Base-by-base conservation (phyloP, 768 basidiomycete species). In the Crepidotus variabilis region DNA sequence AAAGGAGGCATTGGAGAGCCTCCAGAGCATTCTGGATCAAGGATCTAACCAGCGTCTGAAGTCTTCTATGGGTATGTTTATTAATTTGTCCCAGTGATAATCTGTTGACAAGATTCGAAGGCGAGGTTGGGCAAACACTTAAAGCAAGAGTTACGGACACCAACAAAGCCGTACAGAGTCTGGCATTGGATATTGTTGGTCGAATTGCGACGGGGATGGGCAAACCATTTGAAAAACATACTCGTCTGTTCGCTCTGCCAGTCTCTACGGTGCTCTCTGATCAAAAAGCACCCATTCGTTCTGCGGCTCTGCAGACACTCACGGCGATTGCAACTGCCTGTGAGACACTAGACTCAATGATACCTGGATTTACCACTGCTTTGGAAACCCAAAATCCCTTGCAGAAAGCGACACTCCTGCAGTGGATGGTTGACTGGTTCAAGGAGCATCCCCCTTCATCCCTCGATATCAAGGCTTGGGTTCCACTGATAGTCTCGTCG, bases 131-230 rank as follows among this genome's bases (percentile, higher is more conserved):
- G 0, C 86, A 86, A 63, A 84, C 93, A 2, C 76, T 99, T 57
- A 98, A 98, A 71, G 84, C 85, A 11, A 84, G 97, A 61, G 83
- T 98, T 22, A 83, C 81, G 14, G 97, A 99, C 70, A 88, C 90
- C 47, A 99, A 99, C 75, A 93, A 98, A 67, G 85, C 90, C 8
- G 95, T 98, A 33, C 97, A 98, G 70, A 75, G 79, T 13, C 79
- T 97, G 47, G 90, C 96, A 21, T 81, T 99, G 20, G 94, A 96
- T 66, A 88, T 96, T 55, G 86, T 98, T 52, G 81, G 87, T 34
- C 89, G 92, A 32, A 86, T 98, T 60, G 94, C 97, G 6, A 84
- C 80, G 1, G 95, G 94, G 1, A 98, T 99, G 93, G 94, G 94
- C 43, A 93, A 89, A 67, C 84, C 92, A 1, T 98, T 99, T 66